phyloP scores from a whole-genome alignment of 148 eudicot species.

The Spergularia bocconei region DNA sequence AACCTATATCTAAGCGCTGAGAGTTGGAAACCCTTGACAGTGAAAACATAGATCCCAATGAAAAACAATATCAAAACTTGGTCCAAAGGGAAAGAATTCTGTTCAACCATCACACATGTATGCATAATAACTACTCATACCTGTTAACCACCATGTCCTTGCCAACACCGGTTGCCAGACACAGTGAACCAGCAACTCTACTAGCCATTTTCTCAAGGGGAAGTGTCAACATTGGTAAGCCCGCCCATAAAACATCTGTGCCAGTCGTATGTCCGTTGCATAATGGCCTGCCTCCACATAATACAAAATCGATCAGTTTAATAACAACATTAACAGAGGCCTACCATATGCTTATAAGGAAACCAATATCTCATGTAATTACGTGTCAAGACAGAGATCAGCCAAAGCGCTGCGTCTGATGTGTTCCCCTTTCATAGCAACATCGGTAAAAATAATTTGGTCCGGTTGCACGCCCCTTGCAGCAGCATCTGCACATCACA shows the following conservation, averaged over 20 bases:
- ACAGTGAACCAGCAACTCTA: slow-evolving; percentile 93
- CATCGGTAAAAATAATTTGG: slow-evolving; percentile 98
- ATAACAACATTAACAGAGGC: background rate
- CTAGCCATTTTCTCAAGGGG: slow-evolving; percentile 97
- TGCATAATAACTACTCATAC: slow-evolving; percentile 28
- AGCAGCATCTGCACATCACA: slow-evolving; percentile 68
- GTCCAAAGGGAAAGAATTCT: background rate
- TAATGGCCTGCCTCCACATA: slow-evolving; percentile 55
- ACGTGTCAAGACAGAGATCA: slow-evolving; percentile 96
- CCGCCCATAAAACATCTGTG: slow-evolving; percentile 99
- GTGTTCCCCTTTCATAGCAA: slow-evolving; percentile 91
- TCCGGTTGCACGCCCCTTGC: slow-evolving; percentile 89
- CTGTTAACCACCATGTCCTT: slow-evolving; percentile 87
- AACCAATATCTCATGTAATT: slow-evolving; percentile 12
- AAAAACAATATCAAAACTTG: background rate
- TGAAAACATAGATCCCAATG: background rate
- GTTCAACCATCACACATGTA: background rate
- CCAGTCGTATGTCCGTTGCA: slow-evolving; percentile 99
- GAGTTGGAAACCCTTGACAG: background rate
- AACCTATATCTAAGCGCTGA: background rate
- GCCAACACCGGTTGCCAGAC: slow-evolving; percentile 90
- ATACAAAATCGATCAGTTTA: slow-evolving; percentile 10
- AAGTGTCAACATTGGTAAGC: slow-evolving; percentile 90
- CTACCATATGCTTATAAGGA: background rate
- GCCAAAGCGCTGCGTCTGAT: slow-evolving; percentile 91